Evolutionary conservation across 495 filamentous ascomycete species (phyloP).

Genomic region (Aspergillus incahuasiensis): DNA sequence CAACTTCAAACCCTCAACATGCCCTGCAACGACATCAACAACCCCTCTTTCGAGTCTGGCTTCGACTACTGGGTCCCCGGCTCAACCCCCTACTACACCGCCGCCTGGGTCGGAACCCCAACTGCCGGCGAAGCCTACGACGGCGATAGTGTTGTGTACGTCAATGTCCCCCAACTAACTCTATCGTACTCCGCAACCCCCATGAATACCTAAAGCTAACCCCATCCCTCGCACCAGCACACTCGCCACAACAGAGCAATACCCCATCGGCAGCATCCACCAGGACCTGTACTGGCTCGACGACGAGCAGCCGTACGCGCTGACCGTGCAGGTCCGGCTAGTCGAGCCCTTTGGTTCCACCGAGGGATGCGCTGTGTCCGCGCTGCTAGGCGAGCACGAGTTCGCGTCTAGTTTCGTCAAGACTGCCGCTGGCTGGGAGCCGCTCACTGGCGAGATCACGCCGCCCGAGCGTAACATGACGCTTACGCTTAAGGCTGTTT

Average conservation of each 20-base stretch:
- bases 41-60: neutral
- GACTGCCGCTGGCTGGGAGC: neutral
- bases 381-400: neutral
- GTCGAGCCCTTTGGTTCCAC: neutral
- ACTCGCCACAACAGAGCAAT: neutral
- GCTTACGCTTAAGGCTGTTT: neutral
- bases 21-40: conserved; percentile 5
- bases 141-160: neutral
- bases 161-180: neutral
- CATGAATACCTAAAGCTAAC: too few relatives aligned
- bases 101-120: neutral
- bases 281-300: conserved; percentile 7
- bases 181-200: neutral
- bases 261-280: neutral
- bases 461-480: neutral
- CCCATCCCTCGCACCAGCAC: neutral
- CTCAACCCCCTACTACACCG: neutral
- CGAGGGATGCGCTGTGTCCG: neutral
- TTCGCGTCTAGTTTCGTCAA: neutral
- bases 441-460: neutral
- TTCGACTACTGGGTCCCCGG: neutral
- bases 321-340: neutral
- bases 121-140: neutral
- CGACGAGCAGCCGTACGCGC: neutral
- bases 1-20: conserved; percentile 9